These are phyloP conservation scores for Oehlia diaphana DNA, from an alignment of 192 early-diverging fungal genomes.

Conservation along the genomic window DNA sequence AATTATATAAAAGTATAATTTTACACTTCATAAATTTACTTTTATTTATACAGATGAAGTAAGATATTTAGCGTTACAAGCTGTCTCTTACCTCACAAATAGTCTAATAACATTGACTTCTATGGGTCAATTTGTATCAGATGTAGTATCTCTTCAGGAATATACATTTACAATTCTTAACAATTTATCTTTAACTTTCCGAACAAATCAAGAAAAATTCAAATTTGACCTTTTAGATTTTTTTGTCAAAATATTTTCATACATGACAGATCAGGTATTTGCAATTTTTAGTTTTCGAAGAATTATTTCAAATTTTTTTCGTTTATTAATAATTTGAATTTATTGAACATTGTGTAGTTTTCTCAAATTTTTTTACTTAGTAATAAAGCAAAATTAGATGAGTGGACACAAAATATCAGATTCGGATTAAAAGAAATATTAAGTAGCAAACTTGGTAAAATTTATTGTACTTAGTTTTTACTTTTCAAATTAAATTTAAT, in stretches of 20 bases:
- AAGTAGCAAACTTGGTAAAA: conserved; percentile 39
- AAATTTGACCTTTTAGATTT: conserved; percentile 39
- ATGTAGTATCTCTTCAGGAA: not conserved
- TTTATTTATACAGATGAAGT: conserved; percentile 28
- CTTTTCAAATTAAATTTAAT: not conserved
- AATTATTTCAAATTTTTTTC: not conserved
- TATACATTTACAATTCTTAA: conserved; percentile 25
- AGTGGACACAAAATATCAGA: conserved; percentile 30
- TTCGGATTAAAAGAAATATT: conserved; percentile 40
- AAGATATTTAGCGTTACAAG: conserved; percentile 30
- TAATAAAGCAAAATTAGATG: not conserved
- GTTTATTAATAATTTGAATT: conserved; percentile 1
- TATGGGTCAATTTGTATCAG: not conserved
- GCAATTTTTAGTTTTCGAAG: not conserved
- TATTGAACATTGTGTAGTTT: conserved; percentile 1
- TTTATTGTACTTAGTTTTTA: not conserved
- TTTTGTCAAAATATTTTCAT: conserved; percentile 30
- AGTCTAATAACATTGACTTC: conserved; percentile 7
- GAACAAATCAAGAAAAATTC: conserved; percentile 35
- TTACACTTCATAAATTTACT: not conserved
- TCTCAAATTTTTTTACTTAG: not conserved
- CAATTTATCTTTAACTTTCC: conserved; percentile 28
- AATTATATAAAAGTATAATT: not conserved
- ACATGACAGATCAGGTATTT: conserved; percentile 28
- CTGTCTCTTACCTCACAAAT: conserved; percentile 23